Evolutionary conservation across 192 early-diverging fungal genomes (phyloP), one percentile per base, ranked within the genome.

Genomic region (Coemansia sp.): DNA sequence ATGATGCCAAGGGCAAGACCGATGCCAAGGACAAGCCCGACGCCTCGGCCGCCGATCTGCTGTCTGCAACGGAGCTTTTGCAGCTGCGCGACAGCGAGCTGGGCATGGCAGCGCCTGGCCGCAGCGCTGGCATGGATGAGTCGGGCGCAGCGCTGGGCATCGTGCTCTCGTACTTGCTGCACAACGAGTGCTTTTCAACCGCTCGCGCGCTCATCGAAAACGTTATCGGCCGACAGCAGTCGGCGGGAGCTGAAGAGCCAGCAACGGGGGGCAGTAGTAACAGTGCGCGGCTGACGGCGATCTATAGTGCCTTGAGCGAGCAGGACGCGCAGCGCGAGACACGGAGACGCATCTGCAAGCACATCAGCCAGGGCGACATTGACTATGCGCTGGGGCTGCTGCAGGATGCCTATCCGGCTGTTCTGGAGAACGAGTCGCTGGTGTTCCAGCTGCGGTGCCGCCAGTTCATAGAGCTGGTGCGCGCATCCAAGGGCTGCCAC

Each of bases 401-500:
- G 38, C 84, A 93, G 41, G 58, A 77, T 12, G 76, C 86, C 37
- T 96, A 91, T 64, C 93, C 96, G 0, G 65, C 51, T 0, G 77
- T 97, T 20, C 77, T 96, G 11, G 68, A 81, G 14, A 86, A 94
- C 60, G 85, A 83, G 38, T 73, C 86, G 36, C 74, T 97, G 45
- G 75, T 86, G 46, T 94, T 97, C 59, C 86, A 87, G 57, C 86
- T 98, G 35, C 82, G 88, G 22, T 95, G 96, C 69, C 89, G 86
- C 42, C 87, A 93, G 68, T 97, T 96, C 73, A 86, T 97, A 19
- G 94, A 98, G 84, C 85, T 96, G 82, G 88, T 97, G 20, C 68
- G 78, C 0, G 63, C 62, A 20, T 73, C 76, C 24, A 79, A 58
- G 41, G 74, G 76, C 17, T 41, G 61, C 9, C 70, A 65, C 43